Conservation (phyloP, 345 rosid species). For the Salix koriyanagi region DNA sequence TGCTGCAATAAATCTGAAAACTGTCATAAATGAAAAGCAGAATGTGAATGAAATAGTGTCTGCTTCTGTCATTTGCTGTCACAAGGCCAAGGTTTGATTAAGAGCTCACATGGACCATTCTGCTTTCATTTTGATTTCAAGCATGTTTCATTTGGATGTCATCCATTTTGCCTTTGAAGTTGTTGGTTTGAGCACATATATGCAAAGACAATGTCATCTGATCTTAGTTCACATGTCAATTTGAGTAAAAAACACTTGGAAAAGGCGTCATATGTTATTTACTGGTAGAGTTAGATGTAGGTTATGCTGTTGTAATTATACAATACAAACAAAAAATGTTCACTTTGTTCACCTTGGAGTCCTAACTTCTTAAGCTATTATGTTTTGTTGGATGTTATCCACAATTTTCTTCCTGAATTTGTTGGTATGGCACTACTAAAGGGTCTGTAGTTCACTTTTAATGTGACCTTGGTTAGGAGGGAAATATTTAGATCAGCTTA, state of each 20-base stretch:
- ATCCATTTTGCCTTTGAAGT: not conserved
- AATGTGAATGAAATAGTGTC: conserved; percentile 80
- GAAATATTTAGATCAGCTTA: not conserved
- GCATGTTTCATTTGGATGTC: not conserved
- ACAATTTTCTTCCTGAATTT: too few relatives aligned
- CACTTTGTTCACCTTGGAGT: not conserved
- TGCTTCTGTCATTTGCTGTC: conserved; percentile 87
- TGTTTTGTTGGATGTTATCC: too few relatives aligned
- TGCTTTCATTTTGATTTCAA: conserved; percentile 3
- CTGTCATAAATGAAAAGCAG: conserved; percentile 73
- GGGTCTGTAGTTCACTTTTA: not conserved
- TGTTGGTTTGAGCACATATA: not conserved
- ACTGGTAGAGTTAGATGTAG: not conserved
- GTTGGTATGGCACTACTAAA: not conserved
- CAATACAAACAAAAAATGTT: not conserved
- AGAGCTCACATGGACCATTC: conserved; percentile 12
- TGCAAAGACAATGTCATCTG: not conserved
- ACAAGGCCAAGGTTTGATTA: conserved; percentile 83
- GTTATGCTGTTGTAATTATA: not conserved
- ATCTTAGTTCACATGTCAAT: conserved; percentile 5
- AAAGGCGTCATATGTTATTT: not conserved
- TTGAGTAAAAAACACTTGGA: not conserved
- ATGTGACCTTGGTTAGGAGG: not conserved
- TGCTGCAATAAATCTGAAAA: conserved; percentile 88
- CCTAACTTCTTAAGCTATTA: not conserved